Percentiles rank a stretch among this genome's conserved stretches.
Conservation (phyloP, 805 yeast species). For the Isabelozyma rhagii region DNA sequence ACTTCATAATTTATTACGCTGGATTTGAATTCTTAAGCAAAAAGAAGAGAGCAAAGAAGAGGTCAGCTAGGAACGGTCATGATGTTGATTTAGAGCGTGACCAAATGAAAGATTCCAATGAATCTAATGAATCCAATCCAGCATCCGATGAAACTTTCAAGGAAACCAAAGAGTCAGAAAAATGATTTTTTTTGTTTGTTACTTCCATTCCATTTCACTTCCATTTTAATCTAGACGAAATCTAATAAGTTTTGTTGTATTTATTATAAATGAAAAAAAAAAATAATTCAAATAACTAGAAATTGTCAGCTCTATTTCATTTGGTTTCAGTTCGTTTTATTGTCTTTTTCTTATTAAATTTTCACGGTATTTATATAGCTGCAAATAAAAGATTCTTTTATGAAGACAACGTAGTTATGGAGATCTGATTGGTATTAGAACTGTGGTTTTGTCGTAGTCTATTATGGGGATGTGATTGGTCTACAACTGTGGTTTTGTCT, state of each 20-base stretch:
- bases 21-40: constrained; percentile 34
- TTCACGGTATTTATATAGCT: not conserved
- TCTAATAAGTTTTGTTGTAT: not conserved
- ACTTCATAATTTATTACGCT: constrained; percentile 30
- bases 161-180: not conserved
- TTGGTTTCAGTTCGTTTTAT: not conserved
- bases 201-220: not conserved
- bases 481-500: too few relatives aligned
- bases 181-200: too few relatives aligned
- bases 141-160: not conserved
- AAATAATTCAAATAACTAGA: not conserved
- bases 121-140: not conserved
- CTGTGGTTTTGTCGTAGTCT: not conserved
- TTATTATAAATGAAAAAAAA: too few relatives aligned
- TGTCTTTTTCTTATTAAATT: not conserved
- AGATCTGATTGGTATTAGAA: too few relatives aligned
- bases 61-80: not conserved
- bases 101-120: not conserved
- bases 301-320: not conserved
- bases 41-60: constrained; percentile 11
- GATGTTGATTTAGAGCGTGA: not conserved
- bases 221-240: not conserved
- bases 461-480: too few relatives aligned
- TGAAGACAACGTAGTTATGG: not conserved
- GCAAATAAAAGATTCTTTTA: not conserved